These are phyloP conservation scores for Xylaria sp. DNA, from an alignment of 2,329 filamentous ascomycete genomes.

Conservation along the genomic window DNA sequence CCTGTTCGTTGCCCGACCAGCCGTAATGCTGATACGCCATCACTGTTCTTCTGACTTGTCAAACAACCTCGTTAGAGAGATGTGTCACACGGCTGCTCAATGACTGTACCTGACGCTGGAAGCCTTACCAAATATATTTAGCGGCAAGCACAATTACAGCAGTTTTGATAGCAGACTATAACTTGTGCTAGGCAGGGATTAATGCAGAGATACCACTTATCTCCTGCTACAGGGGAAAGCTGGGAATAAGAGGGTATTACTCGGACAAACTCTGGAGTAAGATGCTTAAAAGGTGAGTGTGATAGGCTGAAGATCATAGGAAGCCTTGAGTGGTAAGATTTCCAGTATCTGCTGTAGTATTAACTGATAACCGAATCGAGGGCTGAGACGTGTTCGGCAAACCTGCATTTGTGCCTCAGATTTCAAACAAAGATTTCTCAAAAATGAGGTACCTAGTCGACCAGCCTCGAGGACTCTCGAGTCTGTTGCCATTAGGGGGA, in stretches of 20 bases:
- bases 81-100: conserved; percentile 28
- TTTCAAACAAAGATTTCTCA: conserved; percentile 3
- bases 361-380: background rate
- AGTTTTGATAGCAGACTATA: background rate
- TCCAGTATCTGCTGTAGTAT: background rate
- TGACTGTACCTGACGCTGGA: conserved; percentile 8
- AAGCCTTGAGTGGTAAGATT: background rate
- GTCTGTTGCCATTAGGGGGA: background rate
- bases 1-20: conserved; percentile 26
- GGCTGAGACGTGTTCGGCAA: background rate
- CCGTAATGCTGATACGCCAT: conserved; percentile 21
- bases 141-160: background rate
- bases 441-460: background rate
- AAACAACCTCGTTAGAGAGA: conserved; percentile 6
- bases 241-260: background rate
- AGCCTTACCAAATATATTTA: conserved; percentile 6
- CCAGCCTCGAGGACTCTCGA: conserved; percentile 18
- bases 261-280: background rate
- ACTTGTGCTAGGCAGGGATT: background rate
- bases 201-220: background rate
- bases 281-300: background rate
- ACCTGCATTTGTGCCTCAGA: background rate
- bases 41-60: conserved; percentile 10
- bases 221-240: background rate
- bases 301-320: background rate